Evolutionary conservation across 1,139 yeast genomes (phyloP).

Genomic region (Saccharomyces hybrid): DNA sequence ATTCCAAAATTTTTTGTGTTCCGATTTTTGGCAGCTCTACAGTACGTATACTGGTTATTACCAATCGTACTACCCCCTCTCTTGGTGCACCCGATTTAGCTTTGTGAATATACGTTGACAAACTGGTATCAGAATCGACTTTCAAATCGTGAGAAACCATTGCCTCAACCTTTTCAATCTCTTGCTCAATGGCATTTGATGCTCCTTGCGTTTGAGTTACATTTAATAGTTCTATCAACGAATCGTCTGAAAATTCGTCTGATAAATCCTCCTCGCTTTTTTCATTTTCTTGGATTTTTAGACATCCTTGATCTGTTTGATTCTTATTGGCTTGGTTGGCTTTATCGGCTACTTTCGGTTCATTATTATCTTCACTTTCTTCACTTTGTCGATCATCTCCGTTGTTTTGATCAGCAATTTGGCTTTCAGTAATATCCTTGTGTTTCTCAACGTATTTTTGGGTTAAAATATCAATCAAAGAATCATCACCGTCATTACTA

Average conservation of each 20-base stretch:
- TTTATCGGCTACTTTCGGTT: neutral
- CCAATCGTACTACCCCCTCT: conserved; percentile 43
- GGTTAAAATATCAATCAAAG: conserved; percentile 22
- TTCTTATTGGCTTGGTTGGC: neutral
- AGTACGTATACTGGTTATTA: conserved; percentile 34
- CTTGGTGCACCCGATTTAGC: conserved; percentile 43
- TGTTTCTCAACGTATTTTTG: conserved; percentile 13
- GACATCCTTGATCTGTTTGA: neutral
- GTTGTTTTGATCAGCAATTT: neutral
- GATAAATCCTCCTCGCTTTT: neutral
- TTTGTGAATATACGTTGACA: neutral
- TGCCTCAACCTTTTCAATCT: conserved; percentile 2
- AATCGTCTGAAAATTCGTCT: conserved; percentile 6
- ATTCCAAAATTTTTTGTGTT: conserved; percentile 45
- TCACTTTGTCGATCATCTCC: neutral
- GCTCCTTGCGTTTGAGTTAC: conserved; percentile 1
- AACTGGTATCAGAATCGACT: neutral
- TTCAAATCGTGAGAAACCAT: neutral
- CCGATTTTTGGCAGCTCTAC: conserved; percentile 31
- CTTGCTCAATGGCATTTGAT: neutral
- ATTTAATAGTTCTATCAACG: conserved; percentile 1
- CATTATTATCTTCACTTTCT: neutral
- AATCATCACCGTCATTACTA: conserved; percentile 20
- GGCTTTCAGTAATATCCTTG: neutral
- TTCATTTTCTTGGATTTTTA: neutral